Conservation (phyloP, 495 filamentous ascomycete species). For the Tuber borchii region DNA sequence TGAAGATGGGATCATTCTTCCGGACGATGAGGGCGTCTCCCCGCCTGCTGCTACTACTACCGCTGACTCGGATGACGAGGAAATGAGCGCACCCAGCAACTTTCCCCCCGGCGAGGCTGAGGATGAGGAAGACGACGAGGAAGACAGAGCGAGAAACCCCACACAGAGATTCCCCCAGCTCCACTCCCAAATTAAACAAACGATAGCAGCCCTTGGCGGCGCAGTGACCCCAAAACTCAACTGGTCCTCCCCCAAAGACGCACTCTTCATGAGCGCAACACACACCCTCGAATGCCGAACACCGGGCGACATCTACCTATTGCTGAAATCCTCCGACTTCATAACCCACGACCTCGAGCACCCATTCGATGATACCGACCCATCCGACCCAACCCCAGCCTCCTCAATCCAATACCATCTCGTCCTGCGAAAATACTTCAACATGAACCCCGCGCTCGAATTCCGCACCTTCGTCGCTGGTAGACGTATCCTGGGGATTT, state of each 20-base stretch:
- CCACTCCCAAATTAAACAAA: constrained; percentile 65
- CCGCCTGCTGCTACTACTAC: constrained; percentile 18
- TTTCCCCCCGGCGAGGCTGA: constrained; percentile 43
- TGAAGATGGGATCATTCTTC: constrained; percentile 86
- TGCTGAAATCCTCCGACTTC: constrained; percentile 89
- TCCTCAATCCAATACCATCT: constrained; percentile 57
- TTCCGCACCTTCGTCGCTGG: constrained; percentile 90
- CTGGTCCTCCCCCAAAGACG: constrained; percentile 95
- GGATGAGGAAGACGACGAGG: constrained; percentile 44
- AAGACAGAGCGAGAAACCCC: constrained; percentile 37
- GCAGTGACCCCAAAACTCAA: constrained; percentile 86
- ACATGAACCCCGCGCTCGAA: constrained; percentile 81
- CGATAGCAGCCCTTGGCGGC: constrained; percentile 72
- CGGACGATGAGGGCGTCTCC: constrained; percentile 50
- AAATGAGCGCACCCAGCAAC: constrained; percentile 24
- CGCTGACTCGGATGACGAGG: constrained; percentile 26
- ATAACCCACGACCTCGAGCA: constrained; percentile 90
- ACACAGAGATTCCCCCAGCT: constrained; percentile 56
- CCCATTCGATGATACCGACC: constrained; percentile 72
- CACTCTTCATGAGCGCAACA: constrained; percentile 84
- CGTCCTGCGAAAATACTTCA: constrained; percentile 77
- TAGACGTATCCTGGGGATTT: constrained; percentile 69
- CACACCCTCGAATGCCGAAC: constrained; percentile 84
- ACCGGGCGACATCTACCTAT: constrained; percentile 83
- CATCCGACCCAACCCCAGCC: constrained; percentile 36